A percentile compares a stretch with the other conserved stretches of the same genome.
Conservation (phyloP, 306 rosid species). For the Quercus cerris region DNA sequence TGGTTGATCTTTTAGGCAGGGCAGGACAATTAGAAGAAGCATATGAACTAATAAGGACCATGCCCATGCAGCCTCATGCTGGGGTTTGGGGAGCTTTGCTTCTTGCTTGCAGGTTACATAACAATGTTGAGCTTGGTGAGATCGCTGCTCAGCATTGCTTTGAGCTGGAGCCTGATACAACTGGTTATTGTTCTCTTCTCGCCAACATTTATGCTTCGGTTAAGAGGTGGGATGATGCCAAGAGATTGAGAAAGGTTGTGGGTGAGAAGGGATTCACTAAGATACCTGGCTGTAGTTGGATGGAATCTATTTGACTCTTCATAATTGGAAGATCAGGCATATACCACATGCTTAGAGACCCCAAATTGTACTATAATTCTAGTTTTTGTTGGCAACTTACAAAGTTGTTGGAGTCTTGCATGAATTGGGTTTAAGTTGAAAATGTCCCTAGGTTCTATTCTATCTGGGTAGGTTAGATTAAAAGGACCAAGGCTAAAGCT, state of each 20-base stretch:
- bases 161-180: slow-evolving; percentile 45
- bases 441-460: background rate
- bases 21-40: slow-evolving; percentile 64
- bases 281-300: slow-evolving; percentile 70
- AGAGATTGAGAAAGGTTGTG: slow-evolving; percentile 34
- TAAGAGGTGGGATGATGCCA: slow-evolving; percentile 58
- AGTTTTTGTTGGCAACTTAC: background rate
- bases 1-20: slow-evolving; percentile 74
- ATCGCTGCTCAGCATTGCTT: slow-evolving; percentile 60
- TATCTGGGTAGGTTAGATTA: background rate
- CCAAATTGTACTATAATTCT: background rate
- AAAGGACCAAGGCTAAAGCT: background rate
- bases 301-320: slow-evolving; percentile 19
- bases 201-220: slow-evolving; percentile 51
- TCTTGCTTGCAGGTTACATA: slow-evolving; percentile 57
- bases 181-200: slow-evolving; percentile 58
- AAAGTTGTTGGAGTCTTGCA: background rate
- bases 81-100: slow-evolving; percentile 77
- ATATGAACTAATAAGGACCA: slow-evolving; percentile 45
- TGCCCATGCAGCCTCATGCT: slow-evolving; percentile 59
- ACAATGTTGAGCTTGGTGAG: slow-evolving; percentile 57
- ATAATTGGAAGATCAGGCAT: slow-evolving; percentile 9
- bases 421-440: background rate
- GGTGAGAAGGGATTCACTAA: slow-evolving; percentile 37
- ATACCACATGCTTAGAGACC: background rate